Conservation (phyloP, 257 asterid genomes). For the Plantago elongata region DNA sequence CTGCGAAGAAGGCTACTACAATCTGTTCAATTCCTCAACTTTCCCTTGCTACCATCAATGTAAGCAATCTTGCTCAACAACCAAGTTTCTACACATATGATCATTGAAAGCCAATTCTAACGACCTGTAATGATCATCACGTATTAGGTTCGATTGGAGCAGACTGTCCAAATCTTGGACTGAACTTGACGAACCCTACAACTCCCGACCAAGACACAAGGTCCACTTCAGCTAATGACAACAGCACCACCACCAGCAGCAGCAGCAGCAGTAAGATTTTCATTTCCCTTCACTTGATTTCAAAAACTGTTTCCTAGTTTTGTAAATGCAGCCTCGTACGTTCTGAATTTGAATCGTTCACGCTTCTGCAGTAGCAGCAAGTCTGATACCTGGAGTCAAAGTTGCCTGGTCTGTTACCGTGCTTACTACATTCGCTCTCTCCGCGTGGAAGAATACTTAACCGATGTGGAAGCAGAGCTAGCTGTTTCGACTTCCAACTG, state of each 20-base stretch:
- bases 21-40: conserved; percentile 49
- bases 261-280: conserved; percentile 32
- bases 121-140: not conserved
- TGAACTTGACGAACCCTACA: conserved; percentile 25
- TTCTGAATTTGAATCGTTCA: not conserved
- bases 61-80: conserved; percentile 23
- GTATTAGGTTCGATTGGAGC: conserved; percentile 55
- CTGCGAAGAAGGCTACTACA: conserved; percentile 52
- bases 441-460: conserved; percentile 21
- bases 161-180: conserved; percentile 47
- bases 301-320: not conserved
- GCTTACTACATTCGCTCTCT: conserved; percentile 25
- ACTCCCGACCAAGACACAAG: conserved; percentile 22
- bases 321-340: not conserved
- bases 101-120: not conserved
- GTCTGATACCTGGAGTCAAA: conserved; percentile 24
- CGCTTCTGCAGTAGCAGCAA: conserved; percentile 18
- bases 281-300: not conserved
- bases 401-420: conserved; percentile 29
- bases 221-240: conserved; percentile 24
- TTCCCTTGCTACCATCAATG: conserved; percentile 65
- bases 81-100: too few relatives aligned
- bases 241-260: conserved; percentile 3
- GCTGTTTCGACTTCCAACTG: too few relatives aligned
- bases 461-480: not conserved